Evolutionary conservation across 768 basidiomycete species (phyloP), one percentile per base, ranked within the genome.

Genomic region (Mycena olivaceomarginata): DNA sequence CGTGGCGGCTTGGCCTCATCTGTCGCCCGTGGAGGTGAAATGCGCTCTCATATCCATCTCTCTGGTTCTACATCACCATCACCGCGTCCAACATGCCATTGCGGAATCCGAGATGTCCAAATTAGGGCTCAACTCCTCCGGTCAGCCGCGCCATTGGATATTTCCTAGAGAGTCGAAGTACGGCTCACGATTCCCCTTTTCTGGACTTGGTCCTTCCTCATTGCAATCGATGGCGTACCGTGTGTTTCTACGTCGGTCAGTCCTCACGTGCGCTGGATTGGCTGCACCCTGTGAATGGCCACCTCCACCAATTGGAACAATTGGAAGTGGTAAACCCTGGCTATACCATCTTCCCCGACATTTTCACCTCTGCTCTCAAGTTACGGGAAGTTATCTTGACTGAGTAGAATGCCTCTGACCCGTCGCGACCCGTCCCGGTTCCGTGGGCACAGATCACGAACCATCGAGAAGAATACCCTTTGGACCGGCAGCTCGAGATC

Each of bases 361-460:
- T 59, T 15, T 59, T 59, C 31, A 13, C 15, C 6, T 12, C 25
- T 25, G 57, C 57, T 31, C 57, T 9, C 9, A 59, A 59, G 10
- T 16, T 59, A 39, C 31, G 57, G 8, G 13, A 59, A 59, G 57
- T 59, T 11, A 59, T 59, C 31, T 11, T 9, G 57, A 59, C 25
- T 37, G 25, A 59, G 6, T 10, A 59, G 11, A 11, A 37, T 37
- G 22, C 11, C 31, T 31, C 13, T 10, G 9, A 57, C 20, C n/a
- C 20, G 56, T 10, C 22, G 16, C 13, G 7, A 25, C 13, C 57
- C 8, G 10, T 59, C 22, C 25, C 13, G 6, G 25, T 70, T 18
- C 68, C 68, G 8, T 60, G 57, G 68, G 37, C 22, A 37, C 56
- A 70, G 25, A 60, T 70, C 56, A 70, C 68, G 4, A 40, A n/a